phyloP scores from a whole-genome alignment of 306 rosid genomes.

The Prunus mume region DNA sequence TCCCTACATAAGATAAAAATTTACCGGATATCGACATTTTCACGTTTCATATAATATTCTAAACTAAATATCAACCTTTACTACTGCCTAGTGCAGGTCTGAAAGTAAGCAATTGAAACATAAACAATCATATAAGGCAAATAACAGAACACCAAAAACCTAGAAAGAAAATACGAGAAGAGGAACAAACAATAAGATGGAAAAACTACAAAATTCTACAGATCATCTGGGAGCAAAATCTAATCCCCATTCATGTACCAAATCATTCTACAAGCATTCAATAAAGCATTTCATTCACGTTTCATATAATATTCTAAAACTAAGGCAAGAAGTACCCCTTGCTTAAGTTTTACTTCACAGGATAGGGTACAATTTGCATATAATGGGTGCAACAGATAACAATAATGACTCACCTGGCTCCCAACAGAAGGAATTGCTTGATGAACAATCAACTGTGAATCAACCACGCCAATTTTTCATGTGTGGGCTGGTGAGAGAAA shows the following conservation, averaged over 20 bases:
- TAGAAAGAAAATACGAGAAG: neutral
- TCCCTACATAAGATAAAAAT: neutral
- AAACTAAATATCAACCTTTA: neutral
- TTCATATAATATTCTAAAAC: neutral
- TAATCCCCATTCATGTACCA: slow-evolving; percentile 99
- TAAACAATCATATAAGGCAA: slow-evolving; percentile 7
- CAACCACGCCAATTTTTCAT: slow-evolving; percentile 94
- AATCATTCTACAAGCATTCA: slow-evolving; percentile 70
- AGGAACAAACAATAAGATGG: slow-evolving; percentile 9
- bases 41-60: too few species aligned
- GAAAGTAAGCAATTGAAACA: neutral
- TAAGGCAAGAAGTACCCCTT: neutral
- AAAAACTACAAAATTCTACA: slow-evolving; percentile 66
- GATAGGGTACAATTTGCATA: neutral
- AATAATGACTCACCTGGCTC: slow-evolving; percentile 58
- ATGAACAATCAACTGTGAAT: slow-evolving; percentile 95
- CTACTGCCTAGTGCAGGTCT: too few species aligned
- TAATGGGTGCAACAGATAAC: neutral
- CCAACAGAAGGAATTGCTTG: slow-evolving; percentile 93
- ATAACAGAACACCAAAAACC: neutral
- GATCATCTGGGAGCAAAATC: slow-evolving; percentile 98
- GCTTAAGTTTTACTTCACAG: neutral
- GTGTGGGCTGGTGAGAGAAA: slow-evolving; percentile 62
- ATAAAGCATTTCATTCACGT: slow-evolving; percentile 8
- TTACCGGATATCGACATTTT: neutral